Conservation (phyloP, 2,329 filamentous ascomycete genomes). For the Trichoderma harzianum region DNA sequence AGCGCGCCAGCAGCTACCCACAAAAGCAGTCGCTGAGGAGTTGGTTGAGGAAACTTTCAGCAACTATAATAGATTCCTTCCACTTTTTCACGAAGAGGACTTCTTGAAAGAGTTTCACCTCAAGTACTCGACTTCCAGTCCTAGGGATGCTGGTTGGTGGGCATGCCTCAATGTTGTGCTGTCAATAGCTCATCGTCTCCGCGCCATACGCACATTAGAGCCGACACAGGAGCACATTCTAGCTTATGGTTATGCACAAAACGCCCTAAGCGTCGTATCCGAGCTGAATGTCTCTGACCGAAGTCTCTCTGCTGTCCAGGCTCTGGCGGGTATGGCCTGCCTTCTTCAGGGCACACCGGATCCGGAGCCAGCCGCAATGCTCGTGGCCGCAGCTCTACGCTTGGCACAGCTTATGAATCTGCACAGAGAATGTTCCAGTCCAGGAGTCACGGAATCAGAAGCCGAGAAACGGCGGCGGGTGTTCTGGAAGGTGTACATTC, state of each 20-base stretch:
- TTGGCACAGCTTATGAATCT: conserved; percentile 7
- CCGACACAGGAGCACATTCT: not conserved
- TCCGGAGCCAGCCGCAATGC: conserved; percentile 1
- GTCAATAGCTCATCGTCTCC: conserved; percentile 11
- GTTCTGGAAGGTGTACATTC: conserved; percentile 10
- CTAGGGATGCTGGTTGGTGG: conserved; percentile 2
- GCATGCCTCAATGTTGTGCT: conserved; percentile 9
- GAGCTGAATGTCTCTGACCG: conserved; percentile 2
- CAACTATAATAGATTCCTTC: conserved; percentile 4
- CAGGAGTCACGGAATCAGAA: not conserved
- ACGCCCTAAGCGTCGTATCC: conserved; percentile 1
- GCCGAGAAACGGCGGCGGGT: conserved; percentile 2
- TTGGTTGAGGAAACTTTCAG: not conserved
- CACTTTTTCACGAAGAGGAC: conserved; percentile 2
- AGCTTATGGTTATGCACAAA: not conserved
- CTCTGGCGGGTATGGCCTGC: conserved; percentile 6
- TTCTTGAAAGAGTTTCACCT: conserved; percentile 8
- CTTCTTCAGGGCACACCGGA: not conserved
- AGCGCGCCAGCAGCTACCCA: not conserved
- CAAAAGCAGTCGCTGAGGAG: not conserved
- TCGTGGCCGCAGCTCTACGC: not conserved
- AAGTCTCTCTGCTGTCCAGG: conserved; percentile 1
- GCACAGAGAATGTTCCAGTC: not conserved
- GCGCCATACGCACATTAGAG: not conserved
- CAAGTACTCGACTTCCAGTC: not conserved